These are phyloP conservation scores for Trichocladium antarcticum DNA, from an alignment of 495 filamentous ascomycete genomes.

Conservation along the genomic window DNA sequence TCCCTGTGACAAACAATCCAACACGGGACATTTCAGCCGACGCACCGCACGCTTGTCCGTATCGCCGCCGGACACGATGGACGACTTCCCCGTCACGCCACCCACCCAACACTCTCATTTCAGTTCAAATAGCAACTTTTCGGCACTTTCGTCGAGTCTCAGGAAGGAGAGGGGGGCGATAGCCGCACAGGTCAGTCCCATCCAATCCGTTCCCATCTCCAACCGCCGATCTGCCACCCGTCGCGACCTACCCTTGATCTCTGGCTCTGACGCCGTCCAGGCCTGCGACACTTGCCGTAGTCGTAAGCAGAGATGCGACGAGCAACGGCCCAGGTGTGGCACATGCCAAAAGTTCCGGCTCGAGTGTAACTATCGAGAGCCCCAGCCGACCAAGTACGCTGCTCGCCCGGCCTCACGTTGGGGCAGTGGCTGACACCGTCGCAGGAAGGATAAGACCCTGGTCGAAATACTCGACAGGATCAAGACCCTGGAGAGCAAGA, in stretches of 20 bases:
- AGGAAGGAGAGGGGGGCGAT: slow-evolving; percentile 40
- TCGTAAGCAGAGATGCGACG: slow-evolving; percentile 86
- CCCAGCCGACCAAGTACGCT: slow-evolving; percentile 52
- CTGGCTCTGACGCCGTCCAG: slow-evolving; percentile 22
- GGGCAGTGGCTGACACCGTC: slow-evolving; percentile 10
- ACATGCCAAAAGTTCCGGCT: slow-evolving; percentile 41
- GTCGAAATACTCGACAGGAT: slow-evolving; percentile 48
- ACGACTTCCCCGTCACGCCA: slow-evolving; percentile 11
- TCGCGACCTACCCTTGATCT: neutral
- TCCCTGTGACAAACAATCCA: neutral
- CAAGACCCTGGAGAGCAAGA: slow-evolving; percentile 41
- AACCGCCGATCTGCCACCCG: neutral
- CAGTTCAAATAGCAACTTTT: neutral
- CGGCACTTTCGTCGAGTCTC: slow-evolving; percentile 3
- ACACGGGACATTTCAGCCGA: neutral
- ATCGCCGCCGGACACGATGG: slow-evolving; percentile 7
- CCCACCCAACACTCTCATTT: slow-evolving; percentile 1
- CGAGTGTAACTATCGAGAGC: slow-evolving; percentile 50
- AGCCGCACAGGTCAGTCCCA: slow-evolving; percentile 34
- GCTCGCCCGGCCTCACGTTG: slow-evolving; percentile 1
- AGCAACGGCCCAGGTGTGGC: slow-evolving; percentile 69
- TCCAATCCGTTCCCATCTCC: neutral
- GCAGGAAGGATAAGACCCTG: slow-evolving; percentile 51
- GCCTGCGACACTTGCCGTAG: slow-evolving; percentile 74
- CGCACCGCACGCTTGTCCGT: neutral